phyloP scores from a whole-genome alignment of 805 yeast genomes.

The Schwanniomyces polymorphus region DNA sequence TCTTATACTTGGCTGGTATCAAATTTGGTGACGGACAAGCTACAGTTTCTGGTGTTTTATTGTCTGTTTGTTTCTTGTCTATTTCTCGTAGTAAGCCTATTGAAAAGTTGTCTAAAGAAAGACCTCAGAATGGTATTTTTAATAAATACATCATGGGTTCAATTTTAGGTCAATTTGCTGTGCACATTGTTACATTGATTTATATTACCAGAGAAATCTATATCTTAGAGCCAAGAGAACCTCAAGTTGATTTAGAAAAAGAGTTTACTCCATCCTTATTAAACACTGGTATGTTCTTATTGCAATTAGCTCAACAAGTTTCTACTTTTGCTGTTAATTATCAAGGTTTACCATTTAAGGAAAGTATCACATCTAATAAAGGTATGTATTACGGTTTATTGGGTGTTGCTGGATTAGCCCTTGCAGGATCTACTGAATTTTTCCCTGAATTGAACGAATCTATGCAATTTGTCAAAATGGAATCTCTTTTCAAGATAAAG shows the following conservation, averaged over 20 bases:
- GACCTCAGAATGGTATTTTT: conserved; percentile 98
- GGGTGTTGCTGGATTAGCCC: conserved; percentile 86
- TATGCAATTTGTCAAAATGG: conserved; percentile 90
- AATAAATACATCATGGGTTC: conserved; percentile 97
- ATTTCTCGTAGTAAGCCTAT: conserved; percentile 92
- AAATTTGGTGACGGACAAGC: conserved; percentile 98
- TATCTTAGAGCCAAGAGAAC: conserved; percentile 88
- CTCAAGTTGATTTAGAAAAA: conserved; percentile 85
- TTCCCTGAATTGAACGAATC: conserved; percentile 92
- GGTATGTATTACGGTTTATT: conserved; percentile 96
- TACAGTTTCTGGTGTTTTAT: conserved; percentile 90
- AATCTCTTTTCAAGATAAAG: conserved; percentile 66
- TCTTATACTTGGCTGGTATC: conserved; percentile 93
- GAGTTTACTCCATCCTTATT: conserved; percentile 84
- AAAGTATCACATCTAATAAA: conserved; percentile 82
- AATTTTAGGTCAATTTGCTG: conserved; percentile 92
- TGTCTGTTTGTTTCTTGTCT: conserved; percentile 92
- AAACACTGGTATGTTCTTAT: conserved; percentile 93
- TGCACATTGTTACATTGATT: conserved; percentile 80
- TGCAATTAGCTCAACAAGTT: conserved; percentile 94
- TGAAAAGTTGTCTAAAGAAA: conserved; percentile 82
- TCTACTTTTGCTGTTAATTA: conserved; percentile 97
- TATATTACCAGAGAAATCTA: conserved; percentile 84
- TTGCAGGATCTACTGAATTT: conserved; percentile 92
- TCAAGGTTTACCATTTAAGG: conserved; percentile 96